phyloP scores from a whole-genome alignment of 345 rosid species.

The Eutrema japonicum region DNA sequence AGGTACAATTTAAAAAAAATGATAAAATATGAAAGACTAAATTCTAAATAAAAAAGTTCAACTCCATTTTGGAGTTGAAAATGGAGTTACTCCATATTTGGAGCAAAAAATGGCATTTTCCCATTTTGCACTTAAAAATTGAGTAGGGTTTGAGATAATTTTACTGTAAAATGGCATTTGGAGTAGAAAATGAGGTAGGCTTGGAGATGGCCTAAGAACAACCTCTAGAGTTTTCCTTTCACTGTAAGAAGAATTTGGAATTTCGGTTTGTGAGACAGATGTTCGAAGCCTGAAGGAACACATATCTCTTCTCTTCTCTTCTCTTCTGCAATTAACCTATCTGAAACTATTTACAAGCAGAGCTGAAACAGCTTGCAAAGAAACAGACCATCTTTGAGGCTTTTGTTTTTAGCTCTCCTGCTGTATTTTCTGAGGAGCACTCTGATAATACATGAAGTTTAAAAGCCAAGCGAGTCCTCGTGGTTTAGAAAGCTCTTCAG shows the following conservation, averaged over 20 bases:
- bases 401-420: constrained; percentile 14
- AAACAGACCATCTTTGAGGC: constrained; percentile 10
- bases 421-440: constrained; percentile 8
- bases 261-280: constrained; percentile 23
- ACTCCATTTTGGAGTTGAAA: too few relatives aligned
- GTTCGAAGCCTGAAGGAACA: constrained; percentile 16
- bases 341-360: constrained; percentile 30
- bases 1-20: too few relatives aligned
- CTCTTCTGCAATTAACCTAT: constrained; percentile 22
- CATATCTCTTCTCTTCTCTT: not conserved
- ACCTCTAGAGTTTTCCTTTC: not conserved
- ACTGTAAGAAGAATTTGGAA: not conserved
- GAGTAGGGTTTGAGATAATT: too few relatives aligned
- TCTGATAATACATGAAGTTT: constrained; percentile 12
- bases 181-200: too few relatives aligned
- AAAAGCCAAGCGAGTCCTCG: constrained; percentile 36
- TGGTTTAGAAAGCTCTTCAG: constrained; percentile 28
- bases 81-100: too few relatives aligned
- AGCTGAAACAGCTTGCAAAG: constrained; percentile 13
- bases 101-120: too few relatives aligned
- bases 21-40: too few relatives aligned
- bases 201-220: too few relatives aligned
- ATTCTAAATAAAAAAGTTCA: too few relatives aligned
- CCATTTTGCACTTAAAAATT: too few relatives aligned
- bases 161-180: too few relatives aligned